Percentiles rank a stretch among this genome's conserved stretches.
Conservation (phyloP, 164 flowering plant genomes). For the Litsea cubeba region DNA sequence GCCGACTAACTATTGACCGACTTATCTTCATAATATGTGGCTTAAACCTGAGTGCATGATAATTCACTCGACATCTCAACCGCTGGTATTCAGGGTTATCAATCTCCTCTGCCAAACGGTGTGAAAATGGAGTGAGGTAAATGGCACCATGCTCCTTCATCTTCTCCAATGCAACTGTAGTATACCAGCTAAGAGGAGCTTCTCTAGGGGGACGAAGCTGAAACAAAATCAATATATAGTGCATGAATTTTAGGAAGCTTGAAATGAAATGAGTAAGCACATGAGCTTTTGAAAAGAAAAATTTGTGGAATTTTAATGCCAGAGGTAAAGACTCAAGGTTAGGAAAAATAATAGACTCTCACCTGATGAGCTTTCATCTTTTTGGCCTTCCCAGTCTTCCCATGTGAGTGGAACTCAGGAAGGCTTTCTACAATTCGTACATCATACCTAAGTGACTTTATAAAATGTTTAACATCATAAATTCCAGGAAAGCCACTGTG, state of each 20-base stretch:
- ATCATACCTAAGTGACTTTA: constrained; percentile 69
- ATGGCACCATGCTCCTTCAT: constrained; percentile 97
- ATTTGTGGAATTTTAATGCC: too few species aligned
- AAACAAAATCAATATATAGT: constrained; percentile 3
- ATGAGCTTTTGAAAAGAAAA: not conserved
- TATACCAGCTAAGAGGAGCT: constrained; percentile 90
- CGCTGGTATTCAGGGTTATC: constrained; percentile 93
- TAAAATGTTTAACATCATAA: constrained; percentile 92
- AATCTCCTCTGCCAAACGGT: constrained; percentile 93
- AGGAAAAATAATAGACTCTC: not conserved
- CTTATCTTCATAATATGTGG: constrained; percentile 86
- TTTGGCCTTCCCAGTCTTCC: constrained; percentile 58
- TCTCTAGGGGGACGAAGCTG: constrained; percentile 95
- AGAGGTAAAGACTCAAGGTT: too few species aligned
- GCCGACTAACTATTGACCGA: constrained; percentile 65
- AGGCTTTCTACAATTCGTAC: constrained; percentile 76
- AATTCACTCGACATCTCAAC: constrained; percentile 93
- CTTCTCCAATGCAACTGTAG: constrained; percentile 65
- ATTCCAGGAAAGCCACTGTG: constrained; percentile 90
- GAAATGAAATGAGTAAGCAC: too few species aligned
- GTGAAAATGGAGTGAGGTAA: constrained; percentile 94
- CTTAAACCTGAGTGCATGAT: constrained; percentile 89
- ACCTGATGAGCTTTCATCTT: constrained; percentile 79
- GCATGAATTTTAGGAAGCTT: not conserved
- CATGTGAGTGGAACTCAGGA: constrained; percentile 65